Percentiles rank a stretch among this genome's conserved stretches.
phyloP scores from a whole-genome alignment of 805 yeast species.

The Zygoascus flipseniorum region DNA sequence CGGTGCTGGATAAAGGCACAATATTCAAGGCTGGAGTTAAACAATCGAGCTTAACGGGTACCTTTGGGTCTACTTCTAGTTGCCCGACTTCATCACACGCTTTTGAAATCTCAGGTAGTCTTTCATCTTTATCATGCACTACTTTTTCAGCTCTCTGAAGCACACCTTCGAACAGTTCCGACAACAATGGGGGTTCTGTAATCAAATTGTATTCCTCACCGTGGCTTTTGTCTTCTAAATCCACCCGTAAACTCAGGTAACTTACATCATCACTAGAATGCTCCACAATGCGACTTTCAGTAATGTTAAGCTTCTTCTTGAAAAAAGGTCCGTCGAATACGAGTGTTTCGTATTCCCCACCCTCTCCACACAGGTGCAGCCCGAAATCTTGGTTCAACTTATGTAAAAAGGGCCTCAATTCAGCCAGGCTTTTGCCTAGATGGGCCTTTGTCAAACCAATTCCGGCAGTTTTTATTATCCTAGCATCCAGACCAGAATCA shows the following conservation, averaged over 20 bases:
- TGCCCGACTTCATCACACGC: not conserved
- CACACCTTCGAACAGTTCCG: slow-evolving; percentile 27
- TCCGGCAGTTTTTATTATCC: slow-evolving; percentile 89
- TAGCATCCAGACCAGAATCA: slow-evolving; percentile 58
- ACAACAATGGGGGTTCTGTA: slow-evolving; percentile 24
- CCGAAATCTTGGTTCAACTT: slow-evolving; percentile 56
- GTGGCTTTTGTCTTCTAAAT: slow-evolving; percentile 30
- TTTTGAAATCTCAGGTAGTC: not conserved
- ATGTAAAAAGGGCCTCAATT: slow-evolving; percentile 49
- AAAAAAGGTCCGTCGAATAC: slow-evolving; percentile 90
- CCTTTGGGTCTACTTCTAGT: not conserved
- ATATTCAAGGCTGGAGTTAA: not conserved
- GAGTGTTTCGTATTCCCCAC: slow-evolving; percentile 94
- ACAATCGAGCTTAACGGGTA: not conserved
- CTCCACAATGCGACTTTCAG: slow-evolving; percentile 32
- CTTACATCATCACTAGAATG: slow-evolving; percentile 61
- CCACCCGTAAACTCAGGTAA: slow-evolving; percentile 51
- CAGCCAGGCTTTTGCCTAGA: slow-evolving; percentile 58
- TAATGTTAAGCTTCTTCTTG: slow-evolving; percentile 39
- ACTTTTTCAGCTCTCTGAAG: not conserved
- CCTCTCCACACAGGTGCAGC: slow-evolving; percentile 95
- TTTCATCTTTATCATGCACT: not conserved
- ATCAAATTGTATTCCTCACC: slow-evolving; percentile 12
- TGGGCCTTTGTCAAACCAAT: slow-evolving; percentile 62
- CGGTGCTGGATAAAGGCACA: not conserved